Base-by-base conservation (phyloP, 2,329 filamentous ascomycete species). In the Akanthomyces uredinophilus region DNA sequence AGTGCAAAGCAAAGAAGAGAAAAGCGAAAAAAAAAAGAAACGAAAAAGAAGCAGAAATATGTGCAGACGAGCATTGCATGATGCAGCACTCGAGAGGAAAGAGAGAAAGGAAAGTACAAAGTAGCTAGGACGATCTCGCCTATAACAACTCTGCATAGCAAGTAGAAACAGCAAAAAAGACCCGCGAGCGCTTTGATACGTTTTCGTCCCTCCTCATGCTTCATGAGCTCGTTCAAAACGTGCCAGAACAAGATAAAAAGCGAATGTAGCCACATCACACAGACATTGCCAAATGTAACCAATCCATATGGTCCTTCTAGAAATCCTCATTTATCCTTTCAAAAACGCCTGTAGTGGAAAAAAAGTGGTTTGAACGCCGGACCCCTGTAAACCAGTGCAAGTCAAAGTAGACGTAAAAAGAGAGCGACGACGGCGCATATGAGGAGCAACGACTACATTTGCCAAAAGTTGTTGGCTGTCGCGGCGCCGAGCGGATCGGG, bases 381-480 rank as follows among this genome's bases (percentile, higher is more conserved):
- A 41, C 24, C 50, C 59, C 50, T 44, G 51, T 60, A 29, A 20
- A 8, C 32, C 27, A 27, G 43, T 41, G 39, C 14, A 54, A 37
- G 20, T n/a, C 10, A 49, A 39, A 55, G 27, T 11, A 24, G 35
- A 44, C 32, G 32, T 13, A n/a, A 32, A 61, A 29, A 14, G 22
- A 61, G 32, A 50, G 4, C 10, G 27, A 37, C n/a, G 22, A 22
- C 44, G 22, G 18, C 20, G 14, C 49, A 41, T 16, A 47, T 10
- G 20, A 29, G 14, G 6, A 35, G 35, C 32, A 44, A 11, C 29
- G 32, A 35, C 50, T 54, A 75, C 64, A 75, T 67, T 55, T 75
- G 73, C 74, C 74, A 77, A 59, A 72, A 70, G 59, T 67, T 70
- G 62, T 70, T 67, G 64, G 74, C 66, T 5, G 72, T 68, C 52